These are phyloP conservation scores for Colletotrichum tanaceti DNA, from an alignment of 2,329 filamentous ascomycete genomes.

Conservation along the genomic window DNA sequence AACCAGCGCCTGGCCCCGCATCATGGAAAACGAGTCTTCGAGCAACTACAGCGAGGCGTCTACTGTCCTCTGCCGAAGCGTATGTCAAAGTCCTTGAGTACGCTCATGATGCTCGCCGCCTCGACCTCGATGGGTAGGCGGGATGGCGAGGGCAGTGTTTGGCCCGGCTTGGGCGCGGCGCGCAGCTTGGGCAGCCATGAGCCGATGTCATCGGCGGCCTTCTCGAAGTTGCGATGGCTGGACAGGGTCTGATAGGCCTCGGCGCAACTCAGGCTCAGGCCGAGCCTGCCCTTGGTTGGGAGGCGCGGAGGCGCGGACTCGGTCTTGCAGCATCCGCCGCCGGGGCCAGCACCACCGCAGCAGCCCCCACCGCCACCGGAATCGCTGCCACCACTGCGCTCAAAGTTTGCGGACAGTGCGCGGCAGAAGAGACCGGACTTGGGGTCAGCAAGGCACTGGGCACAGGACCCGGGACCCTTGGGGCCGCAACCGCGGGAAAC, in stretches of 20 bases:
- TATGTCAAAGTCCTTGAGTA: slow-evolving; percentile 84
- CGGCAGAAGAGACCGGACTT: slow-evolving; percentile 87
- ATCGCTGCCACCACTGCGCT: slow-evolving; percentile 52
- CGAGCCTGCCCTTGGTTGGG: slow-evolving; percentile 50
- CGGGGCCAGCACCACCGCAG: slow-evolving; percentile 70
- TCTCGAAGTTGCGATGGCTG: slow-evolving; percentile 80
- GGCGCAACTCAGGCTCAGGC: slow-evolving; percentile 76
- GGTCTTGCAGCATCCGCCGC: slow-evolving; percentile 74
- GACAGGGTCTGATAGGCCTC: slow-evolving; percentile 83
- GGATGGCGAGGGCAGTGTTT: slow-evolving; percentile 46
- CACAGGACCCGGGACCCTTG: slow-evolving; percentile 81
- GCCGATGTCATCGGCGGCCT: slow-evolving; percentile 78
- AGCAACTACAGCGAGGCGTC: too few relatives aligned
- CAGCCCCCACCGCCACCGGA: slow-evolving; percentile 56
- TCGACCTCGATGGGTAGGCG: slow-evolving; percentile 79
- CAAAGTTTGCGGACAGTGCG: slow-evolving; percentile 76
- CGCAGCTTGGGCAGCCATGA: slow-evolving; percentile 80
- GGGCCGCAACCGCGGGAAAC: slow-evolving; percentile 63
- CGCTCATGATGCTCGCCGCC: slow-evolving; percentile 85
- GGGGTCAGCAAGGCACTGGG: slow-evolving; percentile 81
- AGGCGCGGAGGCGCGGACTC: slow-evolving; percentile 47
- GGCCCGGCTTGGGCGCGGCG: slow-evolving; percentile 61
- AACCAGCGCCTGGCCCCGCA: background rate
- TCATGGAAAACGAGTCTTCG: slow-evolving; percentile 10
- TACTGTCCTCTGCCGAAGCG: slow-evolving; percentile 66